Conservation (phyloP, 306 rosid species). For the Trifolium subterraneum region DNA sequence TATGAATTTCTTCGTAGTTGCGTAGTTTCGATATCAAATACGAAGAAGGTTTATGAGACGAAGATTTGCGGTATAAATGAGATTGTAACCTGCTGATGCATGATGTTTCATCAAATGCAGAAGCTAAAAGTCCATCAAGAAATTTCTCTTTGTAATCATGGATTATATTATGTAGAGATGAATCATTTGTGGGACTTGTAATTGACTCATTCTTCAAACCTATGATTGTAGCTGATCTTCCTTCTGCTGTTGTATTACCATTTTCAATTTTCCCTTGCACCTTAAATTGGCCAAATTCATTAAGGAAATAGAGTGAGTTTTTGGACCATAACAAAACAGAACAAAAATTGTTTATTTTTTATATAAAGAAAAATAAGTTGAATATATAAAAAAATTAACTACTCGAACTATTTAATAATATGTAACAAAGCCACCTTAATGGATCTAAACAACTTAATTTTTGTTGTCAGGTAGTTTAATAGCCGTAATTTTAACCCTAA, state of each 20-base stretch:
- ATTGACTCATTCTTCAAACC: background rate
- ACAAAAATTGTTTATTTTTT: too few species aligned
- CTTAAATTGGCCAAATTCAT: background rate
- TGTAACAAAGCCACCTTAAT: too few species aligned
- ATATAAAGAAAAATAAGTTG: too few species aligned
- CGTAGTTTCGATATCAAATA: constrained; percentile 62
- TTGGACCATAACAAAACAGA: background rate
- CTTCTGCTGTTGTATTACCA: background rate
- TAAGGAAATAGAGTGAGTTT: background rate
- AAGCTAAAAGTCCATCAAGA: constrained; percentile 55
- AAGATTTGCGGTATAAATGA: constrained; percentile 48
- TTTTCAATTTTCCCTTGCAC: background rate
- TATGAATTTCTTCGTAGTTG: constrained; percentile 60
- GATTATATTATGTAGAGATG: background rate
- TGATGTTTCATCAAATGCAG: constrained; percentile 53
- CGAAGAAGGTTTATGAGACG: constrained; percentile 55
- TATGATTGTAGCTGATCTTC: background rate
- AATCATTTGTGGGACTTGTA: constrained; percentile 13
- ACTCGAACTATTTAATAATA: too few species aligned
- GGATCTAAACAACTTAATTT: too few species aligned
- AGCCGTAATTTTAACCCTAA: too few species aligned
- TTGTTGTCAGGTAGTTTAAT: too few species aligned
- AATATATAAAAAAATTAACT: too few species aligned
- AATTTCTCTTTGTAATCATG: constrained; percentile 45
- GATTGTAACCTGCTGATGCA: constrained; percentile 62